These are phyloP conservation scores for Pleurotus eryngii DNA, from an alignment of 768 basidiomycete genomes.

Conservation along the genomic window DNA sequence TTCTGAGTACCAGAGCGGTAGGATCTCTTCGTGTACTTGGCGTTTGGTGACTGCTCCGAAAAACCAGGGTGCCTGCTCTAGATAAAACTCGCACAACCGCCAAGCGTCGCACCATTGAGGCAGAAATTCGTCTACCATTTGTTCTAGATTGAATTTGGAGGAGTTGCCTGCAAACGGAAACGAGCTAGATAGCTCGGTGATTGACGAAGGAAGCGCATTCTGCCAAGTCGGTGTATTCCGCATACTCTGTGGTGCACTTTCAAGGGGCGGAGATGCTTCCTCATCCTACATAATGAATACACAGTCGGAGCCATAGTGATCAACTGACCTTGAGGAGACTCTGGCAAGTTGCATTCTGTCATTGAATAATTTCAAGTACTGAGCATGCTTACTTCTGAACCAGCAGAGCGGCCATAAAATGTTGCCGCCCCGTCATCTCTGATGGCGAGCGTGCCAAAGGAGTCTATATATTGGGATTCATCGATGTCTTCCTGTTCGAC, in stretches of 20 bases:
- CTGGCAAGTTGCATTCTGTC: constrained; percentile 22
- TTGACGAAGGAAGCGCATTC: constrained; percentile 2
- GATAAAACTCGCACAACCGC: constrained; percentile 63
- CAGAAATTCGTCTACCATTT: constrained; percentile 46
- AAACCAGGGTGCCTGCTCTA: constrained; percentile 80
- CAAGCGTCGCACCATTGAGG: constrained; percentile 58
- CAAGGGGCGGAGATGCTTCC: constrained; percentile 13
- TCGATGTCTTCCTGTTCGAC: constrained; percentile 27
- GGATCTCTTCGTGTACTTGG: constrained; percentile 61
- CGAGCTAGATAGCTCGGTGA: constrained; percentile 21
- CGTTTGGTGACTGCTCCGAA: constrained; percentile 65
- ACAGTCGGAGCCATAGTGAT: neutral
- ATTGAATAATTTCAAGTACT: neutral
- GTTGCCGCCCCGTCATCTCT: constrained; percentile 67
- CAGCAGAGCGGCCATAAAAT: constrained; percentile 71
- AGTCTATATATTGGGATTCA: constrained; percentile 55
- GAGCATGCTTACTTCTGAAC: constrained; percentile 53
- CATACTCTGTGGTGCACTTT: neutral
- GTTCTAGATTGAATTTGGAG: constrained; percentile 36
- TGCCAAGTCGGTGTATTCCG: constrained; percentile 5
- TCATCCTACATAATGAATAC: constrained; percentile 28
- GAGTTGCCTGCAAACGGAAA: constrained; percentile 49
- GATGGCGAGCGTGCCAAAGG: constrained; percentile 68
- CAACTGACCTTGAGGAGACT: constrained; percentile 53
- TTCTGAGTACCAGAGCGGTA: constrained; percentile 66